A percentile compares a stretch with the other conserved stretches of the same genome.
phyloP scores from a whole-genome alignment of 306 rosid species.

The Leucaena leucocephala region DNA sequence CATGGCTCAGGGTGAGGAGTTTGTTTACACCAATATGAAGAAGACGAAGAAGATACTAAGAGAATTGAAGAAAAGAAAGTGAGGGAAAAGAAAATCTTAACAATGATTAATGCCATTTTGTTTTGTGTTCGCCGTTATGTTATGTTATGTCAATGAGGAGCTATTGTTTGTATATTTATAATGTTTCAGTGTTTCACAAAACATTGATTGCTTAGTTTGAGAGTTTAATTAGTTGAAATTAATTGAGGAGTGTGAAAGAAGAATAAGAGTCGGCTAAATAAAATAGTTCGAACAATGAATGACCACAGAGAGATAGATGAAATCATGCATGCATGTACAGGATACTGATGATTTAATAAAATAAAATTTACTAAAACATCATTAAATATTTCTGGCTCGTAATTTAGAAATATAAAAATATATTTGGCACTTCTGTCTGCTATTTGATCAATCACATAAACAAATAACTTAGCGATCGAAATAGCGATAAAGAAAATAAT shows the following conservation, averaged over 20 bases:
- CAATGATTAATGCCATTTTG: slow-evolving; percentile 43
- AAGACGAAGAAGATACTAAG: slow-evolving; percentile 32
- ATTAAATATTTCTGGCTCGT: neutral
- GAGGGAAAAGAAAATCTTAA: slow-evolving; percentile 34
- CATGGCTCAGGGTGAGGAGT: no score
- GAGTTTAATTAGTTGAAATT: neutral
- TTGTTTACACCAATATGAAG: no score
- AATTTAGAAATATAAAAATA: no score
- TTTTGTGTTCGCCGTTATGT: slow-evolving; percentile 22
- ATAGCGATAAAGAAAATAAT: neutral
- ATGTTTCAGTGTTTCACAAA: neutral
- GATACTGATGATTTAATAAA: neutral
- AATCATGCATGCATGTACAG: neutral
- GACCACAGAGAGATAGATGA: neutral
- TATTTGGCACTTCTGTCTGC: neutral
- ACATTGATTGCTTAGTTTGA: neutral
- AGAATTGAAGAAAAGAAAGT: slow-evolving; percentile 41
- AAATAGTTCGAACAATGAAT: neutral
- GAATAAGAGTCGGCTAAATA: neutral
- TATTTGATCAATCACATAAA: neutral
- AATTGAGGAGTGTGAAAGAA: slow-evolving; percentile 40
- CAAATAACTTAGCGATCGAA: neutral
- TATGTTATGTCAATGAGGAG: neutral
- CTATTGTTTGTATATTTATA: no score
- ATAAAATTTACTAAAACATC: no score